Base-by-base conservation (phyloP, 371 early-diverging fungal genomes). In the Mortierella polycephala region DNA sequence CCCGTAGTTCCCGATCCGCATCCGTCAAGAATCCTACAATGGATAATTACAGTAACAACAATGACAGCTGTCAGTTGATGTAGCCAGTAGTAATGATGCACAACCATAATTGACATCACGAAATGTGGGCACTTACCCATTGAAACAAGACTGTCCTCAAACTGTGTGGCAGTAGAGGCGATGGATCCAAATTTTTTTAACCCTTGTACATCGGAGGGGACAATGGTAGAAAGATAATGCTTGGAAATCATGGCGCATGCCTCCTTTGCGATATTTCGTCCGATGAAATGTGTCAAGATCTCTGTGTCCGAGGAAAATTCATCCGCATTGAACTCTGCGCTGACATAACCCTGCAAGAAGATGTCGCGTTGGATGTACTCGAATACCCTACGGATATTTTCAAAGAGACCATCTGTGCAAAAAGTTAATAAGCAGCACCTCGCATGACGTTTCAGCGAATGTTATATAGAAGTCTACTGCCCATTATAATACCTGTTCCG, bases 191-290 rank as follows among this genome's bases (percentile, higher is more conserved):
- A 80, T 12, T 57, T 37, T 30, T 47, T 51, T 57, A 80, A 37
- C n/a, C 55, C 81, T 2, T 60, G 53, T n/a, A 69, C 66, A n/a
- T 69, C 51, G 0, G 54, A 41, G 8, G 81, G 81, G 30, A 74
- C 70, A 0, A 61, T 21, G 2, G 41, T 63, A 5, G 71, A 42
- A 11, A 80, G 64, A 40, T 80, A 64, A 49, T 57, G 9, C 37
- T 67, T 56, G 20, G 64, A 59, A 11, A 80, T 56, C 59, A 73
- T 42, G 21, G 67, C 16, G 46, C 81, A 74, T 1, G 81, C 52
- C 11, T 80, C 71, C 45, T 64, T 74, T 13, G 81, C 81, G 20
- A 80, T 80, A 39, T 50, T 49, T 10, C 62, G 67, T 18, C 81
- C 81, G 23, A 80, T 62, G n/a, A 67, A 56, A 40, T 63, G 47